These are phyloP conservation scores for Ligustrum vulgare DNA, from an alignment of 257 asterid species.

Conservation along the genomic window DNA sequence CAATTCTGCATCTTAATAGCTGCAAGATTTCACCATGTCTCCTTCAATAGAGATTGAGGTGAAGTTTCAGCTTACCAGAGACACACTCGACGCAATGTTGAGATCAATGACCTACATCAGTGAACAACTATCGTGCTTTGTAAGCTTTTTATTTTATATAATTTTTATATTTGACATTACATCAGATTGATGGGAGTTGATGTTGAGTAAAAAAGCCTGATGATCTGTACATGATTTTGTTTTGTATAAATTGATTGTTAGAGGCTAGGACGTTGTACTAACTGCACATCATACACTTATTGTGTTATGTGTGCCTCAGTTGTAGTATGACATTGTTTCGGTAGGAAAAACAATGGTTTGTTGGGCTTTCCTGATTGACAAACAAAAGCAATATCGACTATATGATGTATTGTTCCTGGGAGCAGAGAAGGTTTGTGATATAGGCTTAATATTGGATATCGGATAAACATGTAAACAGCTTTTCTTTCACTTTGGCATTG, in stretches of 20 bases:
- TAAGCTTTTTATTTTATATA: slow-evolving; percentile 15
- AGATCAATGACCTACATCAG: slow-evolving; percentile 48
- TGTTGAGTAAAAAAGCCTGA: background rate
- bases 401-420: background rate
- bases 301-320: background rate
- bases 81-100: slow-evolving; percentile 42
- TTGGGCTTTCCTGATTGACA: background rate
- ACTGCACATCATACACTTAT: background rate
- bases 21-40: slow-evolving; percentile 42
- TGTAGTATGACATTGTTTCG: background rate
- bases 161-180: background rate
- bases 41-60: slow-evolving; percentile 40
- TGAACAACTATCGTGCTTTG: slow-evolving; percentile 31
- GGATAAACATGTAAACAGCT: background rate
- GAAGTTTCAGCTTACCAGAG: slow-evolving; percentile 46
- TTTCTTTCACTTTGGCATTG: background rate
- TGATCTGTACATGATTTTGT: background rate
- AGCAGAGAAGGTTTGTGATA: background rate
- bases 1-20: slow-evolving; percentile 23
- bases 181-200: background rate
- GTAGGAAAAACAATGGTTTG: background rate
- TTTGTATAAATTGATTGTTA: background rate
- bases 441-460: background rate
- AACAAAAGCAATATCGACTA: background rate
- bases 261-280: background rate